Evolutionary conservation across 805 yeast species (phyloP), one percentile per base, ranked within the genome.

Genomic region (Isabelozyma heimii): DNA sequence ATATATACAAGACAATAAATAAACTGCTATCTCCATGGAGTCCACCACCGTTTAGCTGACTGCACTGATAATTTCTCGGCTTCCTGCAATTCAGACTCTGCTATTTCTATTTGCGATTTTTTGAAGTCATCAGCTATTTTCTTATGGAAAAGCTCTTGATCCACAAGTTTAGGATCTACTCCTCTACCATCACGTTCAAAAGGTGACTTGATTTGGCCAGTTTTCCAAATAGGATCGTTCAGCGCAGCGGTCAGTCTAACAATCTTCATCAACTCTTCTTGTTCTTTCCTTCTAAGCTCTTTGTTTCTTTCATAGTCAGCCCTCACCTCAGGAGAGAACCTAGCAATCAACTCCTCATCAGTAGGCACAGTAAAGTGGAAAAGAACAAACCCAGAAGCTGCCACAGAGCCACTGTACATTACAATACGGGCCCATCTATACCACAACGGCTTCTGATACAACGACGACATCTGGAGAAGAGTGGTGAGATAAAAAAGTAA

Each of bases 281-380:
- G 92, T 63, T 88, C 95, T 49, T 75, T 72, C 56, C 79, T 79
- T 62, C 92, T 79, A 26, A 86, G 63, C 8, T 72, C 82, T 54
- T 73, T 77, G 58, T 86, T 84, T 47, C 75, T 70, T 56, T 85
- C 91, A 63, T 88, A 89, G 51, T 87, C 85, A 16, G 83, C 83
- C 53, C 89, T 76, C 41, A 91, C 72, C 62, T 91, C 97, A 1
- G 98, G 97, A 6, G 96, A 87, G 54, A 91, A 76, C 45, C 77
- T 67, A 0, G 84, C 81, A 39, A 91, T 77, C 43, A 91, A 66
- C 60, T 91, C 80, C 57, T 90, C 96, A 55, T 89, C 96, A 1
- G 91, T 80, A 2, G 98, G 98, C 0, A 90, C 84, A 0, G 91
- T 82, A 65, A 81, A 87, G 53, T 84, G 86, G 70, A 70, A 85